Conservation (phyloP, 2,329 filamentous ascomycete species). For the Xylaria multiplex region DNA sequence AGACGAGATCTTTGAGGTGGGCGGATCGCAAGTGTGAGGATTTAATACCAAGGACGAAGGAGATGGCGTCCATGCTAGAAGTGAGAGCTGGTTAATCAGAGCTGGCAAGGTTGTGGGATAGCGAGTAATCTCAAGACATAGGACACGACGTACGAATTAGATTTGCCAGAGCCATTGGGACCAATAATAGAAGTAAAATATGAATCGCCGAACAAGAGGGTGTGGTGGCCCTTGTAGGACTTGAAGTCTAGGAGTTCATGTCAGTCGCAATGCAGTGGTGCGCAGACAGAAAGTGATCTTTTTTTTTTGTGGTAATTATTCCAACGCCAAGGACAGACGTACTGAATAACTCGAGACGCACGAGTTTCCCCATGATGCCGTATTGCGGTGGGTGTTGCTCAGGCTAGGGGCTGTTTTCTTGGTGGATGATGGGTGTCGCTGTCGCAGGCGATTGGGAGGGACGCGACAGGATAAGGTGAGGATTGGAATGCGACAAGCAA, state of each 20-base stretch:
- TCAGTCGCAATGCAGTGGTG: conserved; percentile 49
- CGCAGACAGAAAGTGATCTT: conserved; percentile 28
- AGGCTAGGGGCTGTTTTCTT: conserved; percentile 24
- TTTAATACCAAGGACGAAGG: conserved; percentile 97
- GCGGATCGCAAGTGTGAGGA: conserved; percentile 96
- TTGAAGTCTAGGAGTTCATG: conserved; percentile 76
- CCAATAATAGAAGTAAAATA: conserved; percentile 99
- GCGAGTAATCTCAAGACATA: neutral
- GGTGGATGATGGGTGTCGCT: neutral
- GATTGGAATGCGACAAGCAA: conserved; percentile 33
- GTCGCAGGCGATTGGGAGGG: conserved; percentile 9
- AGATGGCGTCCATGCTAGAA: conserved; percentile 95
- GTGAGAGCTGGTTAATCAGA: conserved; percentile 37
- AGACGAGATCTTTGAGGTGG: conserved; percentile 93
- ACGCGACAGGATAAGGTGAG: conserved; percentile 18
- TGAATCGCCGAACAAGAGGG: conserved; percentile 92
- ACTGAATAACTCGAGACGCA: conserved; percentile 90
- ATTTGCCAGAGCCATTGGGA: conserved; percentile 99
- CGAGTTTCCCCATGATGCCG: conserved; percentile 89
- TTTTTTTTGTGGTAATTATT: neutral
- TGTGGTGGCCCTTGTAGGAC: conserved; percentile 97
- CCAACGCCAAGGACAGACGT: conserved; percentile 28
- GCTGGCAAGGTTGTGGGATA: conserved; percentile 31
- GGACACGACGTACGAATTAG: conserved; percentile 79
- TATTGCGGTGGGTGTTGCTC: conserved; percentile 19